A percentile compares a stretch with the other conserved stretches of the same genome.
Conservation (phyloP, 441 rosid genomes). For the Syzygium syzygioides region DNA sequence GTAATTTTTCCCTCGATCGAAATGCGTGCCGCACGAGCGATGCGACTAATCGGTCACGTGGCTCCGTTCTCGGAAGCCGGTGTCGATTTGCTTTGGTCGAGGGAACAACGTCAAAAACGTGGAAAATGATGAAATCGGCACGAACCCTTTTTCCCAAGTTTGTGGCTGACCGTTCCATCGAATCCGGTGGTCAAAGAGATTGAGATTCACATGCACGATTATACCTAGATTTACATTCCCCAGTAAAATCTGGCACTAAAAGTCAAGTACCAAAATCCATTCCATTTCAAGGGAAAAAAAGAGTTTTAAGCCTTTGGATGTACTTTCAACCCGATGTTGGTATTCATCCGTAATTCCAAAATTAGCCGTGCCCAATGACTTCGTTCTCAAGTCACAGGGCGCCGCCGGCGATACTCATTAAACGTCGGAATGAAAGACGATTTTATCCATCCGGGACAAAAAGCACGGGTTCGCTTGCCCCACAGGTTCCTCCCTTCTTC, state of each 20-base stretch:
- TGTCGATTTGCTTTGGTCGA: too few species aligned
- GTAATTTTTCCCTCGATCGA: too few species aligned
- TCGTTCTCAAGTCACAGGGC: too few species aligned
- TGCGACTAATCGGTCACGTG: too few species aligned
- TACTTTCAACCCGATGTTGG: background rate
- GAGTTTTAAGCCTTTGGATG: background rate
- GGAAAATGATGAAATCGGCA: background rate
- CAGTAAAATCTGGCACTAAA: background rate
- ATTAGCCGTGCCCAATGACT: too few species aligned
- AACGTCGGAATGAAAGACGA: background rate
- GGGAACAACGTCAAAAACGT: background rate
- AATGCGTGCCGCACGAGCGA: too few species aligned
- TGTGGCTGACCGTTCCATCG: background rate
- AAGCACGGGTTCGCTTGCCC: too few species aligned
- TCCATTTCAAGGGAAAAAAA: background rate
- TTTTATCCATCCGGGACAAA: too few species aligned
- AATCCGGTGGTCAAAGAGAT: background rate
- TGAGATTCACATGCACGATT: background rate
- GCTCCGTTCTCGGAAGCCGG: too few species aligned
- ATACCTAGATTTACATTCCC: background rate
- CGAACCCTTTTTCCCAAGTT: background rate
- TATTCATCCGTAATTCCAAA: too few species aligned
- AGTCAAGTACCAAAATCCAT: background rate
- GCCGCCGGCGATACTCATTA: rapidly evolving
- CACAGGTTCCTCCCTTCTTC: too few species aligned